These are phyloP conservation scores for Skeletonema menzelii DNA, from an alignment of 108 stramenopile genomes.

Conservation along the genomic window DNA sequence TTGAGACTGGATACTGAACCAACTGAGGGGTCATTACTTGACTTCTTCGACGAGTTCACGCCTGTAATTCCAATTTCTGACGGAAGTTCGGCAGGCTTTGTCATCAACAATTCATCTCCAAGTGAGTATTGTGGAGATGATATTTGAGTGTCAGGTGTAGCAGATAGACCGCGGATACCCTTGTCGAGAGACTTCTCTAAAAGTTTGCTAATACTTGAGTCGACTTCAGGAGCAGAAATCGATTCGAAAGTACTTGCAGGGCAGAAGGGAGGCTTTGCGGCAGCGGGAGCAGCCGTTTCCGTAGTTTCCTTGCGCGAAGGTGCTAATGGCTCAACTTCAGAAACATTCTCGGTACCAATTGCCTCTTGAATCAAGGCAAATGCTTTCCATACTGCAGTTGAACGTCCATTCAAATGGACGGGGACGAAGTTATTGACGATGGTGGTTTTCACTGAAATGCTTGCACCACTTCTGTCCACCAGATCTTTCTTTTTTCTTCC, in stretches of 20 bases:
- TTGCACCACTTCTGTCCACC: slow-evolving; percentile 17
- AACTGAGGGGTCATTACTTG: slow-evolving; percentile 14
- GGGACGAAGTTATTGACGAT: slow-evolving; percentile 21
- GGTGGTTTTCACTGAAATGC: slow-evolving; percentile 15
- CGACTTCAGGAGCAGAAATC: not conserved
- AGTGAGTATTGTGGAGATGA: slow-evolving; percentile 13
- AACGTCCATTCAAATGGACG: slow-evolving; percentile 16
- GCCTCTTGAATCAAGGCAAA: slow-evolving; percentile 22
- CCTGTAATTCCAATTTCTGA: slow-evolving; percentile 33
- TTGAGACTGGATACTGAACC: slow-evolving; percentile 28
- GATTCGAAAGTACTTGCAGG: slow-evolving; percentile 6
- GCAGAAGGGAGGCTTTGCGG: slow-evolving; percentile 2
- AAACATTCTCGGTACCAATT: slow-evolving; percentile 29
- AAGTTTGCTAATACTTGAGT: not conserved
- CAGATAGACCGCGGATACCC: slow-evolving; percentile 16
- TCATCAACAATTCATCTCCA: slow-evolving; percentile 10
- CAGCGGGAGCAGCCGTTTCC: not conserved
- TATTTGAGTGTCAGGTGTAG: slow-evolving; percentile 1
- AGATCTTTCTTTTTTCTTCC: slow-evolving; percentile 34
- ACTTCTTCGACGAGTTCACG: slow-evolving; percentile 3
- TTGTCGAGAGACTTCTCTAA: slow-evolving; percentile 6
- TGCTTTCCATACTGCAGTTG: slow-evolving; percentile 9
- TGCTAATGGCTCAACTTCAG: not conserved
- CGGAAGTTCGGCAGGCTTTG: slow-evolving; percentile 23
- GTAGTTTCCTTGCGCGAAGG: not conserved